Evolutionary conservation across 169 alveolate genomes (phyloP), one percentile per base, ranked within the genome.

Genomic region (Ichthyophthirius multifiliis): DNA sequence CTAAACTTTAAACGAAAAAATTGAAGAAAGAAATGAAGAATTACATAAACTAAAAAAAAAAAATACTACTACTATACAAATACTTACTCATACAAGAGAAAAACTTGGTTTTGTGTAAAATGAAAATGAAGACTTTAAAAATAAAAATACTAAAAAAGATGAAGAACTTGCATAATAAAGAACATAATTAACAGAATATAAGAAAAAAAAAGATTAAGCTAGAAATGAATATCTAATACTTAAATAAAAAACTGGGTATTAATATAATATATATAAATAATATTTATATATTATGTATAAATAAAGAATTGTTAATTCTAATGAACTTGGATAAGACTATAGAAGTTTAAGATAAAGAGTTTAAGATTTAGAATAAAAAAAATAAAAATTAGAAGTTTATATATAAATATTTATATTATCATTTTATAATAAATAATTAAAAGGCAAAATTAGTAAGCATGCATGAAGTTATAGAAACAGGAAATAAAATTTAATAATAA

Each of bases 11-110:
- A 97, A 96, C 78, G 99, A 96, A 82, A 95, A 94, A 83, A 95
- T 95, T 20, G 99, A 94, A 74, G 98, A 95, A 79, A 90, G 98
- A 82, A 95, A 94, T 82, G 99, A 96, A 81, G 98, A 96, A 81
- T 84, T 95, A 1, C 97, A 93, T 65, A 95, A 95, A 83, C 91
- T 94, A 31, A 92, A 92, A 83, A 94, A 94, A 91, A 95, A 95
- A 89, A 94, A 94, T 65, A 93, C 95, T 44, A 88, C 90, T 12
- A 91, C 98, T n/a, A 97, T 95, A 23, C 96, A 94, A 92, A 94
- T 94, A 15, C 84, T 95, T 47, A 93, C 98, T 45, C 99, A 97
- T 92, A 90, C 97, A 81, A 89, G 96, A 67, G 99, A 95, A 82
- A 95, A 96, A 87, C 90, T 95, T 5, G 88, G 90, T 62, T 94